Evolutionary conservation across 257 asterid genomes (phyloP).

Genomic region (Fraxinus excelsior): DNA sequence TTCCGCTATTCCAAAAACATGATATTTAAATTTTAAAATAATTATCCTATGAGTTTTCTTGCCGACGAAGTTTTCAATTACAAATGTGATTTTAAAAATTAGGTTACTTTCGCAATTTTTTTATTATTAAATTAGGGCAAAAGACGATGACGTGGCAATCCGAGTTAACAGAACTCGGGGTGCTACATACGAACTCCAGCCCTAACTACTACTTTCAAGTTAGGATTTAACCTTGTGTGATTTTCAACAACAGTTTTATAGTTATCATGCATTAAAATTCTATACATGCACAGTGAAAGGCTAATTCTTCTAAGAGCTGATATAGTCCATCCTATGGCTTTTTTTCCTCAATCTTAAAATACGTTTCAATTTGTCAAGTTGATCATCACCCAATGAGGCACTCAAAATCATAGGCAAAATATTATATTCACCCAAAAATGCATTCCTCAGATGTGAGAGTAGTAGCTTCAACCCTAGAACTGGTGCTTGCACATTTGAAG

Average conservation of each 20-base stretch:
- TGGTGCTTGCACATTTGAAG: neutral
- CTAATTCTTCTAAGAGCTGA: neutral
- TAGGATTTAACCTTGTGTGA: neutral
- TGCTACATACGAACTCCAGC: too few relatives aligned
- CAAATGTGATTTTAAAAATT: too few relatives aligned
- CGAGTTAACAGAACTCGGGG: too few relatives aligned
- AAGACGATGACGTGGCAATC: too few relatives aligned
- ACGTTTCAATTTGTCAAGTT: neutral
- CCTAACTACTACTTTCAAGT: neutral
- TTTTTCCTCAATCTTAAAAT: neutral
- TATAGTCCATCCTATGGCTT: neutral
- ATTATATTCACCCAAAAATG: neutral
- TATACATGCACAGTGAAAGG: neutral
- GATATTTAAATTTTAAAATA: too few relatives aligned
- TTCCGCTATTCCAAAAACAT: too few relatives aligned
- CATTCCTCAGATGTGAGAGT: neutral
- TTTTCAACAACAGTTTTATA: neutral
- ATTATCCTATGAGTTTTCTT: too few relatives aligned
- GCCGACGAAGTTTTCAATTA: too few relatives aligned
- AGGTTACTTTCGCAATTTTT: too few relatives aligned
- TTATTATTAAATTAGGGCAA: too few relatives aligned
- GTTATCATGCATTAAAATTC: too few relatives aligned
- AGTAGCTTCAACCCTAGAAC: neutral
- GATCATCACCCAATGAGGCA: neutral
- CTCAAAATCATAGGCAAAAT: neutral